These are phyloP conservation scores for Diaporthe helianthi DNA, from an alignment of 2,329 filamentous ascomycete species.

Conservation along the genomic window DNA sequence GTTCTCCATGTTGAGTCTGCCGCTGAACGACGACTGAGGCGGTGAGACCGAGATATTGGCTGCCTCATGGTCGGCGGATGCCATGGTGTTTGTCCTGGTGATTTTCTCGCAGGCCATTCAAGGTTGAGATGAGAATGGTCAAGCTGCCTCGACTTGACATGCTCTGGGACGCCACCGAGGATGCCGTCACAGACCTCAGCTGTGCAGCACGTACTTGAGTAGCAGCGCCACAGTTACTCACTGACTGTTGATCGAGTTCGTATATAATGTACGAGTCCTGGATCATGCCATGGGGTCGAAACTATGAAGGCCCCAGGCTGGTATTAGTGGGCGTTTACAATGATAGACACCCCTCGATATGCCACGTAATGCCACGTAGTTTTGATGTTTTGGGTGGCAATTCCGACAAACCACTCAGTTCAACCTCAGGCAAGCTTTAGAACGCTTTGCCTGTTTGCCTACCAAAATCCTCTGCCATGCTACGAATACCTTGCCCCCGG, in stretches of 20 bases:
- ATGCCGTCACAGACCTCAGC: too few relatives aligned
- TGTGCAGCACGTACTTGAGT: too few relatives aligned
- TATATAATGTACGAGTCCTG: neutral
- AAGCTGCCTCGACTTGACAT: neutral
- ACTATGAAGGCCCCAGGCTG: neutral
- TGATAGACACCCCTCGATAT: neutral
- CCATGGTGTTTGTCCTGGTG: neutral
- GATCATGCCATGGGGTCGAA: neutral
- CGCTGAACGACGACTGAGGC: conserved; percentile 48
- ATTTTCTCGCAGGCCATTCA: neutral
- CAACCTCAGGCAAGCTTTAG: neutral
- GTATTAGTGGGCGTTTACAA: neutral
- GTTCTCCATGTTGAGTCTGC: conserved; percentile 52
- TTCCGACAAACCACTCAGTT: neutral
- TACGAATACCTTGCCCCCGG: too few relatives aligned
- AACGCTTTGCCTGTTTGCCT: too few relatives aligned
- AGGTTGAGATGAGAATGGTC: neutral
- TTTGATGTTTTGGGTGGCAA: neutral
- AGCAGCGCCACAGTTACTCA: neutral
- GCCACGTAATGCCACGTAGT: neutral
- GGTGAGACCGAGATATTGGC: neutral
- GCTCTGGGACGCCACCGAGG: too few relatives aligned
- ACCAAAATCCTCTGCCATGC: neutral
- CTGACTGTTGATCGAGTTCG: too few relatives aligned
- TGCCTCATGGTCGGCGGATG: neutral